Base-by-base conservation (phyloP, 176 grass and related monocot genomes). In the Calamus simplicifolius region DNA sequence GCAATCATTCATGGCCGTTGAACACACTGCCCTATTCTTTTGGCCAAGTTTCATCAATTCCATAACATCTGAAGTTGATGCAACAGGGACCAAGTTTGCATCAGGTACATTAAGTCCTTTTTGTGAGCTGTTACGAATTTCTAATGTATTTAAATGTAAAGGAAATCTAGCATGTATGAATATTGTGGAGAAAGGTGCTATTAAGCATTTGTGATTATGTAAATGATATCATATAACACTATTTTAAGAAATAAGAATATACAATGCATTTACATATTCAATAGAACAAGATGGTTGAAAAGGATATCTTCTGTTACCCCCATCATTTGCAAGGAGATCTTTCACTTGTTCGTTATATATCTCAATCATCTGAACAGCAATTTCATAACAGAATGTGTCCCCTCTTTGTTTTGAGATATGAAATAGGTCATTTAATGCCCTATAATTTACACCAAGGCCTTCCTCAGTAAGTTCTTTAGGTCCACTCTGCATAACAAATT, bases 311-410 rank as follows among this genome's bases (percentile, higher is more conserved):
- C 88, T 83, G 51, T 77, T 82, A 29, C 64, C 79, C 69, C 83
- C 78, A 70, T 71, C 88, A 67, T 66, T 91, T 16, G 84, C 82
- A 75, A 97, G 92, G 50, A 97, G 92, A 69, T 97, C 92, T 73
- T 86, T 85, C 52, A 96, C 86, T 90, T 96, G 92, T 70, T 96
- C 92, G 27, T 96, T 96, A 61, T 96, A 96, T 61, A 96, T 85
- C 72, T 96, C 92, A 49, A 96, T 82, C 86, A 90, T 96, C 71
- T 96, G 92, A 30, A 90, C 92, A 56, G 78, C n/a, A 76, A 96
- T 96, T 79, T 96, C 86, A 73, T 96, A 96, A 73, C 30, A 85
- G 69, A 85, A 67, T 29, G 67, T 85, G 30, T 80, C 78, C 69
- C 79, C 87, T 61, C 92, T 85, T 63, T 80, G 69, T 16, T 73